Conservation (phyloP, 2,329 filamentous ascomycete species). For the Trichoderma sp. region DNA sequence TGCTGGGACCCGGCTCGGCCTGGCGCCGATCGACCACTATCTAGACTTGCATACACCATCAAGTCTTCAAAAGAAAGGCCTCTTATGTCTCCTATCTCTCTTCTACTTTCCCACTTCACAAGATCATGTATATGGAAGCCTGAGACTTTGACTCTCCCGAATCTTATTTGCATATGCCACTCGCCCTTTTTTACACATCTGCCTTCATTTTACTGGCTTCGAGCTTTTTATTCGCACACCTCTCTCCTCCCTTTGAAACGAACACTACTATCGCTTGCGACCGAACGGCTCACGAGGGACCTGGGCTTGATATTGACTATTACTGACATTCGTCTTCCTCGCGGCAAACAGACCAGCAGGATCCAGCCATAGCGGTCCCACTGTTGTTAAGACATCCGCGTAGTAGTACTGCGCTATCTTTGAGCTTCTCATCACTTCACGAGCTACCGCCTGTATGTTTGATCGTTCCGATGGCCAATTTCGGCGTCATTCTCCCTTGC, state of each 20-base stretch:
- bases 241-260: background rate
- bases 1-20: constrained; percentile 12
- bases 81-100: constrained; percentile 37
- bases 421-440: constrained; percentile 6
- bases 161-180: constrained; percentile 35
- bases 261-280: background rate
- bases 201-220: background rate
- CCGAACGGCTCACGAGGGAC: background rate
- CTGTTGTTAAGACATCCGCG: constrained; percentile 27
- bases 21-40: constrained; percentile 29
- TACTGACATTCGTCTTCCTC: constrained; percentile 35
- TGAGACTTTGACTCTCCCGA: constrained; percentile 40
- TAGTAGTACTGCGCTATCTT: constrained; percentile 30
- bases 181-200: constrained; percentile 30
- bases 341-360: constrained; percentile 33
- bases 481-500: constrained; percentile 29
- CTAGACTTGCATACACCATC: constrained; percentile 40
- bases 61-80: constrained; percentile 43
- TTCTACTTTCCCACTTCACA: constrained; percentile 32
- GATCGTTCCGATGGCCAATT: constrained; percentile 26
- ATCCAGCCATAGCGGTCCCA: constrained; percentile 15
- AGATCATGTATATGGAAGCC: constrained; percentile 35
- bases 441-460: constrained; percentile 24
- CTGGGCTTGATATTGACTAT: constrained; percentile 3
- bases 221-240: constrained; percentile 9